Conservation (phyloP, 495 filamentous ascomycete species). For the Apiosordaria backusii region DNA sequence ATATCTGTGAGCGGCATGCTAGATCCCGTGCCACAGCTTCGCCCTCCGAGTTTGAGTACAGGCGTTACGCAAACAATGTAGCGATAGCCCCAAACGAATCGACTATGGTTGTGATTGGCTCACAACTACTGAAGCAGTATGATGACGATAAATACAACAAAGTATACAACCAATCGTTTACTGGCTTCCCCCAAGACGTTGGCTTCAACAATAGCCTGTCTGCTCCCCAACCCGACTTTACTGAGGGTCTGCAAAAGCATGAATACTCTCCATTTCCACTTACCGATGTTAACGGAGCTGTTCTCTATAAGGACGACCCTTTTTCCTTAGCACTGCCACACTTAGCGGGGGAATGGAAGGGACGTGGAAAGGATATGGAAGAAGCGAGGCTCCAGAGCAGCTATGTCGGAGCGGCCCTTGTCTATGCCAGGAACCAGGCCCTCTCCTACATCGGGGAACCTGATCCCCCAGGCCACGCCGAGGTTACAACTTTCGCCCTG, state of each 20-base stretch:
- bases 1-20: constrained; percentile 20
- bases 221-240: constrained; percentile 31
- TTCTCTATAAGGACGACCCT: constrained; percentile 26
- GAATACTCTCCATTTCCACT: constrained; percentile 30
- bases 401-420: constrained; percentile 33
- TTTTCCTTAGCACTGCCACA: constrained; percentile 29
- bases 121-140: neutral
- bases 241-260: constrained; percentile 24
- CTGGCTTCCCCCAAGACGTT: constrained; percentile 25
- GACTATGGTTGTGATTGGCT: constrained; percentile 19
- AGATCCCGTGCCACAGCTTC: constrained; percentile 26
- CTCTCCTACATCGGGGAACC: constrained; percentile 24
- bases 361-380: constrained; percentile 21
- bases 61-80: constrained; percentile 20
- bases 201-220: constrained; percentile 34
- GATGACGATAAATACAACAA: too few species aligned
- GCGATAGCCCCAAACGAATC: constrained; percentile 24
- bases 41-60: constrained; percentile 24
- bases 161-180: constrained; percentile 25
- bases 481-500: constrained; percentile 32
- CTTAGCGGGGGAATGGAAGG: constrained; percentile 38
- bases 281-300: constrained; percentile 27
- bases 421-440: constrained; percentile 31
- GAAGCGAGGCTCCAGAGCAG: constrained; percentile 24
- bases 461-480: constrained; percentile 28